Percentiles rank a stretch among this genome's conserved stretches.
These are phyloP conservation scores for Tuber borchii DNA, from an alignment of 495 filamentous ascomycete genomes.

Conservation along the genomic window DNA sequence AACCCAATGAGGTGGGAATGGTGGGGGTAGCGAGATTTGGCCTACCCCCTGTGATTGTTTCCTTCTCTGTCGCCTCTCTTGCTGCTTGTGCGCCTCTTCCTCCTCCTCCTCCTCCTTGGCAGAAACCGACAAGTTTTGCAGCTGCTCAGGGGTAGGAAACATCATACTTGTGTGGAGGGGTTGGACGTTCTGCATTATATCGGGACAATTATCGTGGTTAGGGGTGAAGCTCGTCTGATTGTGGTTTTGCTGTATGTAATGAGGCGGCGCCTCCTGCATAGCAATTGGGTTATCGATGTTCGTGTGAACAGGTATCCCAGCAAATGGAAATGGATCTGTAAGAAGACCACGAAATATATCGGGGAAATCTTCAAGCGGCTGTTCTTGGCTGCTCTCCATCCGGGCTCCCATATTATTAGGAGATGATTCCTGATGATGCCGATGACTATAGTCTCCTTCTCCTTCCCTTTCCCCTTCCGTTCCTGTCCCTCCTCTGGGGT, in stretches of 20 bases:
- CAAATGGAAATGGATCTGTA: slow-evolving; percentile 27
- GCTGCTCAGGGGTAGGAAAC: slow-evolving; percentile 15
- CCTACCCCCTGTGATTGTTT: slow-evolving; percentile 29
- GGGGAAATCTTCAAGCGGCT: slow-evolving; percentile 20
- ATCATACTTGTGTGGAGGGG: slow-evolving; percentile 14
- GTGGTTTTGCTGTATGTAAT: slow-evolving; percentile 12
- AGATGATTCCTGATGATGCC: neutral
- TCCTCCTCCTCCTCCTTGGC: neutral
- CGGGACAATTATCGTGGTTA: slow-evolving; percentile 12
- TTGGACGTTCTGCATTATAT: slow-evolving; percentile 16
- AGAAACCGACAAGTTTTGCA: slow-evolving; percentile 2
- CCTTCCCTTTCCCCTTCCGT: slow-evolving; percentile 30
- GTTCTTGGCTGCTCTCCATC: slow-evolving; percentile 3
- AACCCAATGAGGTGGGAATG: slow-evolving; percentile 18
- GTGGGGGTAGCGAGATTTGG: slow-evolving; percentile 24
- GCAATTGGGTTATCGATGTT: slow-evolving; percentile 29
- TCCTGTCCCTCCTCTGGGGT: slow-evolving; percentile 32
- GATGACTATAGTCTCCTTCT: slow-evolving; percentile 13
- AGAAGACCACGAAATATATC: slow-evolving; percentile 34
- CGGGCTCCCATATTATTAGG: slow-evolving; percentile 9
- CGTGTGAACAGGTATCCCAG: slow-evolving; percentile 31
- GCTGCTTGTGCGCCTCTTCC: slow-evolving; percentile 10
- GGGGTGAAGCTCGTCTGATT: slow-evolving; percentile 13
- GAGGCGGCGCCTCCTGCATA: slow-evolving; percentile 25
- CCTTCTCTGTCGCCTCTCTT: slow-evolving; percentile 26